Conservation (phyloP, 371 early-diverging fungal genomes). For the Haplosporangium sp. region DNA sequence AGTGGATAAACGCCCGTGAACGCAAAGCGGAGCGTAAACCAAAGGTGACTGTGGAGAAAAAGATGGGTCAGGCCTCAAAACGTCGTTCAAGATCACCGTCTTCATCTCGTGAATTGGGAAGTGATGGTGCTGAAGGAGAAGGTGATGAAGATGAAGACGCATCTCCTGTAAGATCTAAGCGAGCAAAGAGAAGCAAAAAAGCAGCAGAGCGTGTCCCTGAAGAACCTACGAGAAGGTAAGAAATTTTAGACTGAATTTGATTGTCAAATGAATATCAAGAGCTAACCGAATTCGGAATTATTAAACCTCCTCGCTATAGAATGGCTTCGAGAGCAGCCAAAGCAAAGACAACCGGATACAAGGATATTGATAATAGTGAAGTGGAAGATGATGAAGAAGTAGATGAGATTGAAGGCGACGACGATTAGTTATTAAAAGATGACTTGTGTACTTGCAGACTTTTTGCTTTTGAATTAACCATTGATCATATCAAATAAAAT, state of each 20-base stretch:
- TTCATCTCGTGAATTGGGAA: background rate
- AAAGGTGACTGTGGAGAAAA: slow-evolving; percentile 16
- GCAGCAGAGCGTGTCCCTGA: slow-evolving; percentile 13
- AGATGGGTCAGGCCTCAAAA: slow-evolving; percentile 52
- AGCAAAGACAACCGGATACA: slow-evolving; percentile 32
- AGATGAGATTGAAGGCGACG: slow-evolving; percentile 23
- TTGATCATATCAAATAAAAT: too few relatives aligned
- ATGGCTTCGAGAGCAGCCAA: slow-evolving; percentile 54
- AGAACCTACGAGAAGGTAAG: slow-evolving; percentile 40
- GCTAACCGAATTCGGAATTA: background rate
- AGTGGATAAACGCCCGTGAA: slow-evolving; percentile 44
- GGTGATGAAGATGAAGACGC: background rate
- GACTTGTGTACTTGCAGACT: too few relatives aligned
- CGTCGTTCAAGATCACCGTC: slow-evolving; percentile 48
- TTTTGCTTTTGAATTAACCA: background rate
- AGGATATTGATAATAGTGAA: slow-evolving; percentile 25
- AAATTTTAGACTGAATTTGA: background rate
- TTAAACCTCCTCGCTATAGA: slow-evolving; percentile 7
- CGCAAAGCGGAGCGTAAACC: slow-evolving; percentile 38
- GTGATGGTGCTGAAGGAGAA: slow-evolving; percentile 18
- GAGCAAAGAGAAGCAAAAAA: slow-evolving; percentile 33
- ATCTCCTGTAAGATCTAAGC: slow-evolving; percentile 19
- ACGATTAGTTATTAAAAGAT: background rate
- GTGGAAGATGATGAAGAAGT: slow-evolving; percentile 25
- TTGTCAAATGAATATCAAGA: background rate